phyloP scores from a whole-genome alignment of 1,284 basidiomycete genomes.

The Waitea zeae region DNA sequence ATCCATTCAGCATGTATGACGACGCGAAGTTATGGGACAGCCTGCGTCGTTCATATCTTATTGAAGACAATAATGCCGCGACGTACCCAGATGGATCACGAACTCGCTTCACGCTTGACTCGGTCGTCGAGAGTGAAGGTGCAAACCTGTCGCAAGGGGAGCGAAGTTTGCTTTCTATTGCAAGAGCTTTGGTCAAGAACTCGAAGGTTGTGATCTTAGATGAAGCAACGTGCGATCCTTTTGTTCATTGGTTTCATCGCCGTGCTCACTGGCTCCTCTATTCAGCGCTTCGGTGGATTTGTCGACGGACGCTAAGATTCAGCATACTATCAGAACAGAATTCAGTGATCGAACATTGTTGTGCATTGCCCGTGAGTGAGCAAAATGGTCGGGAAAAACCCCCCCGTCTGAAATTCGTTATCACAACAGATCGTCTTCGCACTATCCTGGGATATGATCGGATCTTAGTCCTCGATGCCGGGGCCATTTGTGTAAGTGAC shows the following conservation, averaged over 20 bases:
- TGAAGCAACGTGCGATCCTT: slow-evolving; percentile 43
- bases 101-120: slow-evolving; percentile 63
- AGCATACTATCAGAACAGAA: slow-evolving; percentile 72
- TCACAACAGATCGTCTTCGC: slow-evolving; percentile 39
- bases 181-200: slow-evolving; percentile 67
- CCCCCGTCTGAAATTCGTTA: slow-evolving; percentile 1
- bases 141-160: slow-evolving; percentile 66
- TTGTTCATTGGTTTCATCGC: not conserved
- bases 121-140: slow-evolving; percentile 73
- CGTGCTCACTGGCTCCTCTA: slow-evolving; percentile 3
- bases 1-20: slow-evolving; percentile 60
- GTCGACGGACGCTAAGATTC: slow-evolving; percentile 73
- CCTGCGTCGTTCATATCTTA: slow-evolving; percentile 61
- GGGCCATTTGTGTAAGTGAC: slow-evolving; percentile 41
- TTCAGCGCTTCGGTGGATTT: slow-evolving; percentile 54
- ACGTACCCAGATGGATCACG: slow-evolving; percentile 16
- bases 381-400: not conserved
- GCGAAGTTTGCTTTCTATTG: slow-evolving; percentile 68
- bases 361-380: slow-evolving; percentile 54
- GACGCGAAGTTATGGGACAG: slow-evolving; percentile 74
- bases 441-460: slow-evolving; percentile 64
- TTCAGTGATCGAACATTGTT: slow-evolving; percentile 68
- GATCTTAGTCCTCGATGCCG: slow-evolving; percentile 62
- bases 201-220: slow-evolving; percentile 65
- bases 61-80: slow-evolving; percentile 21